Base-by-base conservation (phyloP, 208 protist species). In the Lotmaria passim region DNA sequence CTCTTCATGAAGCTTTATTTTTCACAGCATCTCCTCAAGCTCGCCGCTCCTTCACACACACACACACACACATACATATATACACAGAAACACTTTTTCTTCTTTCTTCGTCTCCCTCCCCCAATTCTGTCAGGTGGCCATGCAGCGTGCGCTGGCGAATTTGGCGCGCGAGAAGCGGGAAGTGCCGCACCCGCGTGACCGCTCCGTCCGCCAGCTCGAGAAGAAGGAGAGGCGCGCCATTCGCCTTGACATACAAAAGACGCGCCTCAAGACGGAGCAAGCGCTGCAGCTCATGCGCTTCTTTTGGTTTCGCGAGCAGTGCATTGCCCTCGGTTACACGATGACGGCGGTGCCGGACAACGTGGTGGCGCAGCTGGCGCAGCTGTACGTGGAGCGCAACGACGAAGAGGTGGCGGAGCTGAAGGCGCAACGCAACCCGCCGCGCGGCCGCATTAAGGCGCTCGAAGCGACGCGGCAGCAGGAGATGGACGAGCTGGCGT, bases 281-380 rank as follows among this genome's bases (percentile, higher is more conserved):
- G 41, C 75, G 30, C 69, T 82, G 58, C 80, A 81, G 21, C 60
- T 83, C 19, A 52, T 79, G 67, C 86, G 87, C 34, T 88, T 86
- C 58, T 82, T 81, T 28, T 95, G 90, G 87, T 93, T 95, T 52
- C 82, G 87, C 15, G 81, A 89, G 64, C 87, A 92, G 75, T 90
- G 83, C 57, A 44, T 82, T 7, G 70, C 83, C 8, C 81, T 93
- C 8, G 79, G 79, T 31, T 75, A 75, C 56, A 67, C 70, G 28
- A 43, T 21, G 19, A 23, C 56, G 28, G 63, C 78, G 11, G 72
- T 90, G 39, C 67, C 83, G 24, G 51, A 52, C 14, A 85, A 88
- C 39, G 77, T 77, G 38, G 55, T 82, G 28, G 47, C 57, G 60
- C 47, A 71, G 17, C 79, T 95, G 21, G 74, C 76, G 50, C 66